Percentiles rank a stretch among this genome's conserved stretches.
Evolutionary conservation across 805 yeast species (phyloP).

Genomic region (Ogataea paraovalis): DNA sequence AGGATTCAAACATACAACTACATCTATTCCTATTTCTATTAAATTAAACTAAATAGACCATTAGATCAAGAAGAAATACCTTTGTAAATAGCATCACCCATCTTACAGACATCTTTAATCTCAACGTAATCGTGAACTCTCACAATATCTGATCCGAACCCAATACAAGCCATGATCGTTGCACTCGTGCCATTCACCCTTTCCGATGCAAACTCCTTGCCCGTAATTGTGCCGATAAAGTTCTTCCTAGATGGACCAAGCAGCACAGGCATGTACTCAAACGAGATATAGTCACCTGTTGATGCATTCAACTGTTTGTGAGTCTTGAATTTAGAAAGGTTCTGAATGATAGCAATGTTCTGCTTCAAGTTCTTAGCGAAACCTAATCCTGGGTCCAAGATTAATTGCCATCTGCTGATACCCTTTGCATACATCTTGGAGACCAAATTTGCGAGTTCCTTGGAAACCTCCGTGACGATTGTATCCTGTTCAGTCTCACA

Average conservation of each 20-base stretch:
- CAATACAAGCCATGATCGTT: slow-evolving; percentile 66
- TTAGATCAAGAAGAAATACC: slow-evolving; percentile 4
- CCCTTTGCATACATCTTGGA: slow-evolving; percentile 56
- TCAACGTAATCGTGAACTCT: slow-evolving; percentile 82
- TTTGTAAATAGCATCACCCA: slow-evolving; percentile 74
- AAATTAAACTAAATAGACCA: neutral
- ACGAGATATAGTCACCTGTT: slow-evolving; percentile 34
- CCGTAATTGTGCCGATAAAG: slow-evolving; percentile 75
- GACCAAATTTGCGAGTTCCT: slow-evolving; percentile 60
- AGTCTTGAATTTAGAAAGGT: slow-evolving; percentile 42
- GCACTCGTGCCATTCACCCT: slow-evolving; percentile 78
- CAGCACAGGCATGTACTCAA: slow-evolving; percentile 60
- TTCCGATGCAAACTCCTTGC: slow-evolving; percentile 50
- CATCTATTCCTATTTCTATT: neutral
- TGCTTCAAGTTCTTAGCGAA: slow-evolving; percentile 83
- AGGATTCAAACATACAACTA: no score
- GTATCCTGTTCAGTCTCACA: slow-evolving; percentile 21
- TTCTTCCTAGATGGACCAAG: slow-evolving; percentile 87
- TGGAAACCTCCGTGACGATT: slow-evolving; percentile 49
- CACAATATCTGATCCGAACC: slow-evolving; percentile 72
- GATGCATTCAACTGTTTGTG: slow-evolving; percentile 32
- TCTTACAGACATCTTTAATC: slow-evolving; percentile 45
- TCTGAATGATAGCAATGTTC: slow-evolving; percentile 61
- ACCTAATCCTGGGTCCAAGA: slow-evolving; percentile 93
- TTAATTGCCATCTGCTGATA: slow-evolving; percentile 82